Percentiles rank a stretch among this genome's conserved stretches.
Conservation (phyloP, 2,329 filamentous ascomycete genomes). For the Xylaria polymorpha region DNA sequence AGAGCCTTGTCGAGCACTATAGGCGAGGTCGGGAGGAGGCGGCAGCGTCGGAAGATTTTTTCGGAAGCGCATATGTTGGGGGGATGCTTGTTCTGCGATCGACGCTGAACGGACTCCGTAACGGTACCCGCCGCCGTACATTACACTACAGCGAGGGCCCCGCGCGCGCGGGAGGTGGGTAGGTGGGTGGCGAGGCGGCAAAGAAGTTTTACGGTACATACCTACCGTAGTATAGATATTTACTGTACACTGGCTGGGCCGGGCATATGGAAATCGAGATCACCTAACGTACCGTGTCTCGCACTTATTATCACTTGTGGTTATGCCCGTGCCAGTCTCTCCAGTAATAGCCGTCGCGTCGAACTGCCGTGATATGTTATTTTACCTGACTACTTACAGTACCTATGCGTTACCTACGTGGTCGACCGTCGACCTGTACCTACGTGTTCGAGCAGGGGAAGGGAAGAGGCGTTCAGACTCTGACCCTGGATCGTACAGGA, state of each 20-base stretch:
- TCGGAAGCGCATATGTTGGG: background rate
- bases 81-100: conserved; percentile 14
- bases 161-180: too few species aligned
- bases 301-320: background rate
- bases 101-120: background rate
- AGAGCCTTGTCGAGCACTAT: conserved; percentile 4
- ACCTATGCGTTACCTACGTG: background rate
- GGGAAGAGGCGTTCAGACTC: background rate
- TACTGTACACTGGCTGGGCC: background rate
- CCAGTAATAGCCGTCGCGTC: background rate
- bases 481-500: background rate
- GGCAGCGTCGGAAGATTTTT: conserved; percentile 8
- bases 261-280: background rate
- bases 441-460: background rate
- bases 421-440: background rate
- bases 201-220: too few species aligned
- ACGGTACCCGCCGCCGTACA: too few species aligned
- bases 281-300: background rate
- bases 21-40: conserved; percentile 4
- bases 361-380: background rate
- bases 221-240: too few species aligned
- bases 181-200: too few species aligned
- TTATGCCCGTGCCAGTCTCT: background rate
- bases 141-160: background rate
- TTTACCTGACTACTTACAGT: background rate